Base-by-base conservation (phyloP, 306 rosid species). In the Quercus engelmannii region DNA sequence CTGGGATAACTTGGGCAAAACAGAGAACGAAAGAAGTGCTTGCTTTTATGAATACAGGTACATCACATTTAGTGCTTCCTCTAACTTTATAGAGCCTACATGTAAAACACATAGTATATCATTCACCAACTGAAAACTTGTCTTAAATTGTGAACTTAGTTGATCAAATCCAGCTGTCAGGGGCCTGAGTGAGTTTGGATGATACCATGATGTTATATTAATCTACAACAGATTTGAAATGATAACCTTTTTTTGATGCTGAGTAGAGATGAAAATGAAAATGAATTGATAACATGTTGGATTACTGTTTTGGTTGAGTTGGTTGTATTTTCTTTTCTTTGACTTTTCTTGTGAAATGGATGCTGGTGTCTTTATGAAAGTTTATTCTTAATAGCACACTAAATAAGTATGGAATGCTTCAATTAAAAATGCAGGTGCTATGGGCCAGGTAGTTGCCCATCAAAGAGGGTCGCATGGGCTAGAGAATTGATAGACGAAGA, bases 401-500 rank as follows among this genome's bases (percentile, higher is more conserved):
- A 10, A 52, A 63, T 30, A 54, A 28, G 71, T 18, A 76, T 71
- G 76, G 46, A 63, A 54, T 87, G 30, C 38, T 79, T 11, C 21
- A 21, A 79, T 77, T 13, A 69, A 78, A 77, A 56, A 4, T 69
- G 58, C 86, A 92, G 97, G 93, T 25, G 98, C 82, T 88, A 80
- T 20, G 98, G 97, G 52, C 89, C 84, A 25, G 98, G 98, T 17
- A 92, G 85, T 79, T 79, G 85, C 85, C 91, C 92, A 8, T 75
- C 88, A 2, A 85, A 86, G 69, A 74, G 96, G 61, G 98, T 83
- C 19, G 73, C 82, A 33, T 92, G 98, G 98, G 88, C 90, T 6
- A 83, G 75, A 89, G 90, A 91, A 46, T 82, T 92, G 58, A 56
- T 78, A 52, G 85, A 88, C 15, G 92, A 89, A 79, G 98, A 86